These are phyloP conservation scores for Ogataea hybrid DNA, from an alignment of 1,139 yeast species.

Conservation along the genomic window DNA sequence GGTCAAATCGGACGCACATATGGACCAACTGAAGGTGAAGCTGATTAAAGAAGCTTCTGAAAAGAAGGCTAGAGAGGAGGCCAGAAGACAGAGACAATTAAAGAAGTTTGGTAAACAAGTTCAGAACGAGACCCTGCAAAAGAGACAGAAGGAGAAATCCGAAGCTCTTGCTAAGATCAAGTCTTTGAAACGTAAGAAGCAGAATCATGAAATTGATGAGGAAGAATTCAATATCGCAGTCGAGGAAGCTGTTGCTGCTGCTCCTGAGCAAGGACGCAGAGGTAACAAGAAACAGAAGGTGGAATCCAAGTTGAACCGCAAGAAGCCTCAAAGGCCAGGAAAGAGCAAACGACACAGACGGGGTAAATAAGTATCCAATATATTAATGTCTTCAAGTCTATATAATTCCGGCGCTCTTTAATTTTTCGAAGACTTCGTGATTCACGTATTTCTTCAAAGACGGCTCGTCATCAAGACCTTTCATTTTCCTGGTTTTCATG, in stretches of 20 bases:
- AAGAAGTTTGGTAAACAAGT: conserved; percentile 98
- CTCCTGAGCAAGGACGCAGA: conserved; percentile 36
- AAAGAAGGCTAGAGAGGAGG: conserved; percentile 90
- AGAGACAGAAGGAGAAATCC: conserved; percentile 91
- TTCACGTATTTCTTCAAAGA: conserved; percentile 69
- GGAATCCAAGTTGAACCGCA: conserved; percentile 26
- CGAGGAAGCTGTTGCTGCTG: conserved; percentile 77
- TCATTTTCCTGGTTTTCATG: conserved; percentile 82
- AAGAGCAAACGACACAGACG: conserved; percentile 40
- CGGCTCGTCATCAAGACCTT: conserved; percentile 83
- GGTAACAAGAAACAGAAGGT: conserved; percentile 30
- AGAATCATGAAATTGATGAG: conserved; percentile 64
- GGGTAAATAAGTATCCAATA: conserved; percentile 3
- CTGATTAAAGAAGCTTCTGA: conserved; percentile 83
- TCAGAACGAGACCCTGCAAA: conserved; percentile 89
- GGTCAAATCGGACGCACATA: conserved; percentile 97
- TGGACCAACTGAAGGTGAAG: conserved; percentile 88
- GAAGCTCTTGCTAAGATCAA: conserved; percentile 90
- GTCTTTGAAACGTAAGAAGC: conserved; percentile 83
- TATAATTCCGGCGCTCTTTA: conserved; percentile 37
- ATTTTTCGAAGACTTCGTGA: conserved; percentile 49
- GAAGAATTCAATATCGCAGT: conserved; percentile 61
- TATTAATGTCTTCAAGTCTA: neutral
- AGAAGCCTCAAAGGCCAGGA: conserved; percentile 61
- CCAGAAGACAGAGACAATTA: conserved; percentile 89